Evolutionary conservation across 2,329 filamentous ascomycete genomes (phyloP), one percentile per base, ranked within the genome.

Genomic region (Spiromastix sp.): DNA sequence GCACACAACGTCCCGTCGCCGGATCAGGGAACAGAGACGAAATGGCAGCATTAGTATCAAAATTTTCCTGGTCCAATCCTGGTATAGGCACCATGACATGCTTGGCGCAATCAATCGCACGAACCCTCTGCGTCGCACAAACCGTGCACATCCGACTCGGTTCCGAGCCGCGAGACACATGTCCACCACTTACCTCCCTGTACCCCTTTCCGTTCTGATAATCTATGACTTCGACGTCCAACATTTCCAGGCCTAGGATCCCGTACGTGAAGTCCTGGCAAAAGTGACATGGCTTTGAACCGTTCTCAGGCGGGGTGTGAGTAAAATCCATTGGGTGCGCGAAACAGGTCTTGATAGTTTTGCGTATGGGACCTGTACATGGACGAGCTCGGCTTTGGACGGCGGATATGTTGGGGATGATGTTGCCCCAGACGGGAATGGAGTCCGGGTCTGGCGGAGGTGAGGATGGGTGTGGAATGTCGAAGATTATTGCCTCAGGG

Each of bases 291-390:
- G 51, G 45, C 2, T 41, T 30, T 1, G 35, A 39, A 9, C 37
- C 38, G 3, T 30, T 17, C 15, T 19, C 5, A 4, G 44, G 20
- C 9, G 48, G 42, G 4, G 49, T 42, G 39, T 56, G 45, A 21
- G 58, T 52, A 44, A 66, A 64, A 9, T 36, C 31, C 13, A 67
- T 54, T 0, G 63, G 63, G 32, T 65, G 60, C 11, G 54, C 49
- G 40, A 63, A 55, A 8, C 47, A 54, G 2, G 62, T 66, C 5
- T 36, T 42, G 31, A 63, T 55, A 3, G 45, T 52, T 24, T 32
- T 29, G 19, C n/a, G 19, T 11, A 13, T 33, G 21, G 31, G 30
- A 4, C 17, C 26, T 5, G 28, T n/a, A 9, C 12, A 25, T 5
- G 29, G 33, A 3, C 27, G 29, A n/a, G 18, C 27, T 27, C 32